A percentile compares a stretch with the other conserved stretches of the same genome.
phyloP scores from a whole-genome alignment of 352 stramenopile species.

The Phytophthora kernoviae region DNA sequence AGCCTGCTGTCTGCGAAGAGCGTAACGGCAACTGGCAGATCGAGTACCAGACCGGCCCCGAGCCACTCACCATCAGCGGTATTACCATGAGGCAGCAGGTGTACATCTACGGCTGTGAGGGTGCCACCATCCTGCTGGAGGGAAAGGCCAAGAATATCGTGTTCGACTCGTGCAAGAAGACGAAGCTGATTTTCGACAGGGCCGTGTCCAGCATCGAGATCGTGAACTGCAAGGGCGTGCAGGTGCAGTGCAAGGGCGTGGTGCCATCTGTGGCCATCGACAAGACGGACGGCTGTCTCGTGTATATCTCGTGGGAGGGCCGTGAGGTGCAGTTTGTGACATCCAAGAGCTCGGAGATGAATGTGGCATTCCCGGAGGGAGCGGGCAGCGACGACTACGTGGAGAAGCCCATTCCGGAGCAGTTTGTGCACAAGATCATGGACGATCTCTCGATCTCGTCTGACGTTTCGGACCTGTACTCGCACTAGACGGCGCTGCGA shows the following conservation, averaged over 20 bases:
- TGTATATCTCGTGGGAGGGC: slow-evolving; percentile 95
- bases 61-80: slow-evolving; percentile 89
- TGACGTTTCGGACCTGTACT: slow-evolving; percentile 96
- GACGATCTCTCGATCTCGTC: slow-evolving; percentile 86
- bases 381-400: slow-evolving; percentile 90
- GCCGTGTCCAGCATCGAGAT: slow-evolving; percentile 97
- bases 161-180: slow-evolving; percentile 96
- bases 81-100: slow-evolving; percentile 96
- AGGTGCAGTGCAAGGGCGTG: slow-evolving; percentile 93
- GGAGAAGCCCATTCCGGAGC: slow-evolving; percentile 97
- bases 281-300: slow-evolving; percentile 98
- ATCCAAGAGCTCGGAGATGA: slow-evolving; percentile 97
- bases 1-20: slow-evolving; percentile 79
- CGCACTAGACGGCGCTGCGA: slow-evolving; percentile 53
- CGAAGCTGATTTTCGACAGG: slow-evolving; percentile 96
- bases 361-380: slow-evolving; percentile 93
- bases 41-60: slow-evolving; percentile 92
- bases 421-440: slow-evolving; percentile 96
- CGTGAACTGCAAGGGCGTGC: slow-evolving; percentile 98
- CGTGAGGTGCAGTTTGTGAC: slow-evolving; percentile 92
- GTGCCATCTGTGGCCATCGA: slow-evolving; percentile 98
- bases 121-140: slow-evolving; percentile 94
- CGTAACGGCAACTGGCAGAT: slow-evolving; percentile 97
- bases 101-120: slow-evolving; percentile 96
- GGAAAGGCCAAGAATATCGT: slow-evolving; percentile 98